Base-by-base conservation (phyloP, 2,329 filamentous ascomycete species). In the Alternaria ventricosa region DNA sequence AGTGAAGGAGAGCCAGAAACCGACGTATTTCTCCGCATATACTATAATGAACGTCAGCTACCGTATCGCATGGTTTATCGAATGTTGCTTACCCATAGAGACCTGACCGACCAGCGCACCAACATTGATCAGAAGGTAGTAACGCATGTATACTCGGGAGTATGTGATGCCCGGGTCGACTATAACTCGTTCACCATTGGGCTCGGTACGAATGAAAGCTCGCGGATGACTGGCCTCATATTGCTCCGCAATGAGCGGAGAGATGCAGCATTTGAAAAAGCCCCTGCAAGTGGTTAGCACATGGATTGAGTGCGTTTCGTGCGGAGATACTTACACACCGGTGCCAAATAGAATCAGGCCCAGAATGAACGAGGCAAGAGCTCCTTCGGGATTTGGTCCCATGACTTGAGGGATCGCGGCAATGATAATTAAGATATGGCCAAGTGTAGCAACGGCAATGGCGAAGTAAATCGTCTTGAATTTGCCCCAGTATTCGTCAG, bases 21-120 rank as follows among this genome's bases (percentile, higher is more conserved):
- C 90, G 51, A 92, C 86, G 63, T 91, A 92, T 74, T 91, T 90
- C 78, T 93, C 91, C 2, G 89, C 87, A 72, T 91, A 93, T 9
- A 90, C 88, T 61, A 3, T 15, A 6, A 20, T 15, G 5, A 1
- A 46, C 15, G 27, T 61, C 5, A 61, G 47, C 41, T 51, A 13
- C 8, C 22, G 9, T 11, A 28, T 5, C 2, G n/a, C 15, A 30
- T 5, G 8, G 22, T 4, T 30, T 1, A 15, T 18, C 36, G 6
- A 5, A 12, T 28, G 7, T 25, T 22, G 15, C 60, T 23, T 28
- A 58, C 60, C 60, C 87, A 91, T 92, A 65, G 84, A 82, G 30
- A 92, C 84, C 73, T 90, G 87, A 18, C 87, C 87, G 18, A 84
- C 65, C 12, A 90, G 79, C 13, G 89, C 85, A 6, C 90, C 90